Evolutionary conservation across 1,139 yeast genomes (phyloP), one percentile per base, ranked within the genome.

Genomic region (Debaryomyces psychrophilus): DNA sequence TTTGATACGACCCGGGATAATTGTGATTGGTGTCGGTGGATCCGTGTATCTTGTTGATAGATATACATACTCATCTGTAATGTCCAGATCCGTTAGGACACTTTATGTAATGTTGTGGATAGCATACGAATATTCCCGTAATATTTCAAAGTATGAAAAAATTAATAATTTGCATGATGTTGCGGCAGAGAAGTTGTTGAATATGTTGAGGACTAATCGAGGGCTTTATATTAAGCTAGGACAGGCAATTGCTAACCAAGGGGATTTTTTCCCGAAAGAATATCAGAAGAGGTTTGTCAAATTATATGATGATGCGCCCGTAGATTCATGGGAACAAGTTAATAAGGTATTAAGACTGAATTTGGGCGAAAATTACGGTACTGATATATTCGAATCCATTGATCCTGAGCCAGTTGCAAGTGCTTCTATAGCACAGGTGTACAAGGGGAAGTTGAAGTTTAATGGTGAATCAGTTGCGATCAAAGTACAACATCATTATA

Each of bases 141-240:
- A 58, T 71, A 77, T 54, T 59, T 61, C 31, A 69, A 69, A 68
- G 6, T 64, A 71, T 37, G 76, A 73, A 39, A 49, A 58, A 31
- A 65, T 82, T 12, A 76, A 74, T 22, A 76, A 74, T 0, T 62
- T 87, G 22, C 95, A 87, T 56, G 82, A 80, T 48, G 64, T 79
- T 23, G 79, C 82, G 26, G 81, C 93, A 2, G 78, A 80, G 39
- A 64, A 81, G 41, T 62, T 87, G 33, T 73, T 79, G 52, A 63
- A 77, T 37, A 64, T 87, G 56, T 61, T 87, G 48, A 65, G 69
- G 50, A 62, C 64, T 3, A 87, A 87, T 59, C 84, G 83, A 57
- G 95, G 95, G 0, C 70, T 87, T 15, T 87, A 85, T 59, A 83
- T 87, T 58, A 87, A 87, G 62, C 64, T 85, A 55, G 92, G 92